These are phyloP conservation scores for Penicillium ochrochloron DNA, from an alignment of 495 filamentous ascomycete species.

Conservation along the genomic window DNA sequence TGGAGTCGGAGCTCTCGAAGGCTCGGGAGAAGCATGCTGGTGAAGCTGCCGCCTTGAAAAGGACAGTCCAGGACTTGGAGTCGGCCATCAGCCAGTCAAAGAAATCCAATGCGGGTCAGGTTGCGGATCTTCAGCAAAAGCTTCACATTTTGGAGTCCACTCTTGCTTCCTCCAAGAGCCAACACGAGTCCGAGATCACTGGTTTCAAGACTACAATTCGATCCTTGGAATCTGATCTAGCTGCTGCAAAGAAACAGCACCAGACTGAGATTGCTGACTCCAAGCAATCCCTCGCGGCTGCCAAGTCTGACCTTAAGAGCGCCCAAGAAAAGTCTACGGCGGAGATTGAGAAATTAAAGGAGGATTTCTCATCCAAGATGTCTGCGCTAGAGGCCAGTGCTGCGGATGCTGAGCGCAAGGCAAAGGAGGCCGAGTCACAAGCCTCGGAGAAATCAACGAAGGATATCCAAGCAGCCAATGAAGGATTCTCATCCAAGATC, in stretches of 20 bases:
- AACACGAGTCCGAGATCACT: conserved; percentile 64
- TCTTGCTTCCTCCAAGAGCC: conserved; percentile 55
- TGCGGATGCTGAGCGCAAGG: conserved; percentile 46
- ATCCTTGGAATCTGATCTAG: conserved; percentile 60
- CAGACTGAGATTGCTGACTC: conserved; percentile 65
- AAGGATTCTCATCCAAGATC: conserved; percentile 56
- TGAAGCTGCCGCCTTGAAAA: conserved; percentile 61
- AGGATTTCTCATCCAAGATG: conserved; percentile 56
- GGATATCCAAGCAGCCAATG: conserved; percentile 61
- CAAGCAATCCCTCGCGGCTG: conserved; percentile 55
- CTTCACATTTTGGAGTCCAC: conserved; percentile 57
- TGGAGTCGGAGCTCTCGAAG: conserved; percentile 66
- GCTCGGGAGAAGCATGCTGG: conserved; percentile 54
- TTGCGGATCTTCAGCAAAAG: conserved; percentile 56
- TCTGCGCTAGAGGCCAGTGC: conserved; percentile 53
- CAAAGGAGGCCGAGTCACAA: conserved; percentile 53
- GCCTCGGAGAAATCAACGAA: conserved; percentile 52
- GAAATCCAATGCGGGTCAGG: conserved; percentile 57
- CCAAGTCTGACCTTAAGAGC: conserved; percentile 64
- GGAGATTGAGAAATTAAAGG: conserved; percentile 62
- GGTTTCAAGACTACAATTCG: conserved; percentile 60
- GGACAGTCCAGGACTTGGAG: conserved; percentile 59
- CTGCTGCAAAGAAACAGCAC: conserved; percentile 57
- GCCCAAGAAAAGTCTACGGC: conserved; percentile 52
- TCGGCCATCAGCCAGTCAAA: conserved; percentile 58